Conservation (phyloP, 2,329 filamentous ascomycete species). For the Nemania diffusa region DNA sequence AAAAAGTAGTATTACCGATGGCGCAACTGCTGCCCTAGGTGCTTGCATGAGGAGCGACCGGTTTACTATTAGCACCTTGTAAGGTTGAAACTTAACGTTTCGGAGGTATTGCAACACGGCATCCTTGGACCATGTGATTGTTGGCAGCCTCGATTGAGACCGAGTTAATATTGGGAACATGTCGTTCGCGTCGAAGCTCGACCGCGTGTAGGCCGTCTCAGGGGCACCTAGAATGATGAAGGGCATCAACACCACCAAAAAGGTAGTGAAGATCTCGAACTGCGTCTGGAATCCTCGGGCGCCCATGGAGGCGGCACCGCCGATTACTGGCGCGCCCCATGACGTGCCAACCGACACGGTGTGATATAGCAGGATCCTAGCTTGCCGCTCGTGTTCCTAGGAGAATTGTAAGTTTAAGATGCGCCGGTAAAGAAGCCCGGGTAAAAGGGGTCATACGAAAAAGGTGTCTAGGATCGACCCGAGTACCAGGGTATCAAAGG, state of each 20-base stretch:
- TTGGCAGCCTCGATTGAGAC: conserved; percentile 40
- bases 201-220: conserved; percentile 64
- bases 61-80: conserved; percentile 47
- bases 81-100: conserved; percentile 55
- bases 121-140: conserved; percentile 48
- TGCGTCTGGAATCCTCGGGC: conserved; percentile 57
- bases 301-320: conserved; percentile 59
- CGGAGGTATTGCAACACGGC: conserved; percentile 52
- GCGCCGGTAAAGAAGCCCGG: conserved; percentile 11
- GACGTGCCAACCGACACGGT: conserved; percentile 58
- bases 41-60: conserved; percentile 55
- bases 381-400: conserved; percentile 64
- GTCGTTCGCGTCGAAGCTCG: conserved; percentile 42
- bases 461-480: conserved; percentile 66
- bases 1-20: conserved; percentile 60
- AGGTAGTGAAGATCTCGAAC: conserved; percentile 62
- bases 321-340: conserved; percentile 65
- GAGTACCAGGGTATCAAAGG: conserved; percentile 64
- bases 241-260: conserved; percentile 59
- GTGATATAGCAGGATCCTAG: conserved; percentile 58
- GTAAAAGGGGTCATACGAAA: conserved; percentile 54
- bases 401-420: conserved; percentile 40
- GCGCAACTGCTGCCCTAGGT: conserved; percentile 60
- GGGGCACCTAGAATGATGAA: conserved; percentile 60
- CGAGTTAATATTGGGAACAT: conserved; percentile 24